Conservation (phyloP, 768 basidiomycete species). For the Mrakia blollopis region DNA sequence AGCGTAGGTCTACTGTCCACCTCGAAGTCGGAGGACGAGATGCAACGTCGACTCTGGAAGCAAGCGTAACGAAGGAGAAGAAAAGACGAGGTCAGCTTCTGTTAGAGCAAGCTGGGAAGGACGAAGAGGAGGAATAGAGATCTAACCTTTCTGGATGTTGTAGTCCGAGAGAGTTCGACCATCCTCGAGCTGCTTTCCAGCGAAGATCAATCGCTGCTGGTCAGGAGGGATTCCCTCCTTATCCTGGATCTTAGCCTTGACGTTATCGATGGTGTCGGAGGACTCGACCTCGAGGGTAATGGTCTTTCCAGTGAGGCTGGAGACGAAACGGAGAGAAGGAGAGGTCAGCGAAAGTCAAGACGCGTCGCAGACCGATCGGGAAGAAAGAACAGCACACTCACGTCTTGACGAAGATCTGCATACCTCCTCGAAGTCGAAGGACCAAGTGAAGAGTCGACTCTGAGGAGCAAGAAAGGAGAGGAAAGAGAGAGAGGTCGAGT, state of each 20-base stretch:
- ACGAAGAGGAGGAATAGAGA: no score
- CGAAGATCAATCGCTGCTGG: slow-evolving; percentile 85
- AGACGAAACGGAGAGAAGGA: slow-evolving; percentile 3
- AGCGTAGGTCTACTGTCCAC: slow-evolving; percentile 54
- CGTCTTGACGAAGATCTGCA: slow-evolving; percentile 53
- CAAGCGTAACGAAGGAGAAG: no score
- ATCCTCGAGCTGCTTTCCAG: slow-evolving; percentile 88
- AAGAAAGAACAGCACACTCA: background rate
- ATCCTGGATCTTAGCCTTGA: slow-evolving; percentile 48
- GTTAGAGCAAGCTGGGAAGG: no score
- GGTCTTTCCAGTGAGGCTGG: slow-evolving; percentile 46
- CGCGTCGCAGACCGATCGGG: no score
- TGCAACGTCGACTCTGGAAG: slow-evolving; percentile 78
- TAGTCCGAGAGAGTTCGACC: slow-evolving; percentile 89
- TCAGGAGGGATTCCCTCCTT: slow-evolving; percentile 70
- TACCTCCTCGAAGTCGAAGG: slow-evolving; percentile 78
- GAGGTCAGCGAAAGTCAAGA: no score
- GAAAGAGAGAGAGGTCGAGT: no score
- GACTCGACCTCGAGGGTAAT: slow-evolving; percentile 49
- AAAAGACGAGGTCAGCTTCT: no score
- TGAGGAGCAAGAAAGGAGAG: background rate
- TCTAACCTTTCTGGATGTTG: slow-evolving; percentile 56
- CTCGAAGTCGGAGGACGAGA: slow-evolving; percentile 92
- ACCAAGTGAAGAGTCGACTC: slow-evolving; percentile 51
- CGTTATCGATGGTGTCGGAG: slow-evolving; percentile 51